phyloP scores from a whole-genome alignment of 805 yeast genomes.

The Barnettozyma populi region DNA sequence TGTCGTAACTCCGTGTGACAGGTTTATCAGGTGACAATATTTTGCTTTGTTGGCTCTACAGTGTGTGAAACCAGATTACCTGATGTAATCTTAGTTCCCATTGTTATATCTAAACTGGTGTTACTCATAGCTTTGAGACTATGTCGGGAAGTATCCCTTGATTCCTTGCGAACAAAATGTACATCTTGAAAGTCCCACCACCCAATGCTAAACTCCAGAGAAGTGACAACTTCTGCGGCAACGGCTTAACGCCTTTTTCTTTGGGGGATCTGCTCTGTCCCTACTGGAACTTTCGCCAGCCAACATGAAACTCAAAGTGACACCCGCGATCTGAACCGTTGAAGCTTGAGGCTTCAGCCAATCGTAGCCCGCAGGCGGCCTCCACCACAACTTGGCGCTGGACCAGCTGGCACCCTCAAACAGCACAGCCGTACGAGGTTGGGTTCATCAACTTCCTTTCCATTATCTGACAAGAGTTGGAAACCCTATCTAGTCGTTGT shows the following conservation, averaged over 20 bases:
- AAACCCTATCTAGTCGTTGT: not conserved
- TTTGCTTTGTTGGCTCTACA: not conserved
- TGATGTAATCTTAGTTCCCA: not conserved
- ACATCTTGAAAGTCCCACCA: too few species aligned
- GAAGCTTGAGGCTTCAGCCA: slow-evolving; percentile 43
- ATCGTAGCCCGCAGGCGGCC: not conserved
- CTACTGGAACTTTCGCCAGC: not conserved
- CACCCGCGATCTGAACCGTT: slow-evolving; percentile 38
- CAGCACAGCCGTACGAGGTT: not conserved
- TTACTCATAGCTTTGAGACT: too few species aligned
- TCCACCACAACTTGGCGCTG: not conserved
- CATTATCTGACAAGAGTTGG: not conserved
- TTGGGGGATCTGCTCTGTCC: not conserved
- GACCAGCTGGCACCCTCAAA: not conserved
- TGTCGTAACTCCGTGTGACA: not conserved
- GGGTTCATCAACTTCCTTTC: not conserved
- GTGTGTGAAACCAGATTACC: not conserved
- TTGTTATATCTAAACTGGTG: too few species aligned
- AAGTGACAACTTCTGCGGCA: not conserved
- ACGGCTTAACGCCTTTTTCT: not conserved
- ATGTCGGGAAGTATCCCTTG: too few species aligned
- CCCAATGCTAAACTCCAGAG: not conserved
- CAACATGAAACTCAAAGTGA: too few species aligned
- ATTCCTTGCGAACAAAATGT: too few species aligned
- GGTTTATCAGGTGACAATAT: not conserved